These are phyloP conservation scores for Trichopus zeylanicus DNA, from an alignment of 116 monocot species.

Conservation along the genomic window DNA sequence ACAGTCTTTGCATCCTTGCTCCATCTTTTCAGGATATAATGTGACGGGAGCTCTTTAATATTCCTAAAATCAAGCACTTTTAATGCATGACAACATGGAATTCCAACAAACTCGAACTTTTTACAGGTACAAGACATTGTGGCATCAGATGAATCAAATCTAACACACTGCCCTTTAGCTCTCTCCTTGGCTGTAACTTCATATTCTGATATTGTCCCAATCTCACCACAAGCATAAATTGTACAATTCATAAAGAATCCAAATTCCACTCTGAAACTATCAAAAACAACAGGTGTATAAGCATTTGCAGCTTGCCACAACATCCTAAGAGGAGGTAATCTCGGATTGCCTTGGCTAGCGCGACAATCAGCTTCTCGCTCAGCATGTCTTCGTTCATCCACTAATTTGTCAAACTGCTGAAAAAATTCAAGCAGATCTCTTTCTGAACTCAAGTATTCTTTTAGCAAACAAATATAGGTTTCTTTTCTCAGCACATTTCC, in stretches of 20 bases:
- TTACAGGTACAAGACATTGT: slow-evolving; percentile 38
- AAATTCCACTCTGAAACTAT: slow-evolving; percentile 37
- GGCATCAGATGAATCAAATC: slow-evolving; percentile 28
- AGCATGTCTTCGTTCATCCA: slow-evolving; percentile 27
- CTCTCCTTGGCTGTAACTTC: slow-evolving; percentile 33
- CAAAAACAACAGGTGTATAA: slow-evolving; percentile 46
- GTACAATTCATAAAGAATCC: slow-evolving; percentile 31
- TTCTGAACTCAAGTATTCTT: slow-evolving; percentile 23
- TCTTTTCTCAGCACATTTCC: slow-evolving; percentile 19
- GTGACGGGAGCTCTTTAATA: slow-evolving; percentile 35
- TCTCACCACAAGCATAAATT: slow-evolving; percentile 27
- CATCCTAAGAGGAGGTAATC: slow-evolving; percentile 26
- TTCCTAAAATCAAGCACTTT: slow-evolving; percentile 41
- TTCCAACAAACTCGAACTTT: slow-evolving; percentile 39
- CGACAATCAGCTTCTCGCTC: slow-evolving; percentile 44
- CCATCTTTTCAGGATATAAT: slow-evolving; percentile 46
- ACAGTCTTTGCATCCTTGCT: slow-evolving; percentile 36
- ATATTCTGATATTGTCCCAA: slow-evolving; percentile 29
- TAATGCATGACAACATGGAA: slow-evolving; percentile 49
- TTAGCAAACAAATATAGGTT: slow-evolving; percentile 22
- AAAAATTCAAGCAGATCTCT: slow-evolving; percentile 25
- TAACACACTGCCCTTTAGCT: slow-evolving; percentile 23
- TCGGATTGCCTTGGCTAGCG: slow-evolving; percentile 24
- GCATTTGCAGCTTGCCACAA: slow-evolving; percentile 45
- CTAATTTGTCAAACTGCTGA: slow-evolving; percentile 28